A percentile compares a stretch with the other conserved stretches of the same genome.
Conservation (phyloP, 2,329 filamentous ascomycete species). For the Xylaria sp. region DNA sequence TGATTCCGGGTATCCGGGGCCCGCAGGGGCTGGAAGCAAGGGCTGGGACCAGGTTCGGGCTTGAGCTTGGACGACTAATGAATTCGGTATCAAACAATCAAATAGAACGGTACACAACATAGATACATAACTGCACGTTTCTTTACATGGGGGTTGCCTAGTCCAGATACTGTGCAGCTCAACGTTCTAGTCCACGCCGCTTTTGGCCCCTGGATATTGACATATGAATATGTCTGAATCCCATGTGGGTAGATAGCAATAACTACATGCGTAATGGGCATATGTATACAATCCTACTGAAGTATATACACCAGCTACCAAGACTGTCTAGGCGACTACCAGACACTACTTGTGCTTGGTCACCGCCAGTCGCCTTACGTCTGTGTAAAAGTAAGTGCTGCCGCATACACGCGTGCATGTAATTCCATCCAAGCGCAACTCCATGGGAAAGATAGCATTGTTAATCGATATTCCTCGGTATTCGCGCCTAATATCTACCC, state of each 20-base stretch:
- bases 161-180: not conserved
- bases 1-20: not conserved
- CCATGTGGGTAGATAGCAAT: not conserved
- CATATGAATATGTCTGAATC: not conserved
- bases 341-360: too few relatives aligned
- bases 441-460: not conserved
- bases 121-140: not conserved
- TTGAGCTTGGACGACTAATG: not conserved
- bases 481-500: slow-evolving; percentile 3
- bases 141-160: not conserved
- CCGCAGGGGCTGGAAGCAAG: not conserved
- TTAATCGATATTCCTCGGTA: not conserved
- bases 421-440: not conserved
- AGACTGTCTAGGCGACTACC: not conserved
- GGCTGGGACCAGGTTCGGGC: not conserved
- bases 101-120: not conserved
- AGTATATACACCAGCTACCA: not conserved
- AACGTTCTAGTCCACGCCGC: not conserved
- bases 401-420: not conserved
- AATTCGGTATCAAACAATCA: not conserved
- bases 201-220: not conserved
- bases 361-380: not conserved
- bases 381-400: not conserved
- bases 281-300: not conserved
- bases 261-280: not conserved